Conservation (phyloP, 1,284 basidiomycete genomes). For the Ustilago sp. region DNA sequence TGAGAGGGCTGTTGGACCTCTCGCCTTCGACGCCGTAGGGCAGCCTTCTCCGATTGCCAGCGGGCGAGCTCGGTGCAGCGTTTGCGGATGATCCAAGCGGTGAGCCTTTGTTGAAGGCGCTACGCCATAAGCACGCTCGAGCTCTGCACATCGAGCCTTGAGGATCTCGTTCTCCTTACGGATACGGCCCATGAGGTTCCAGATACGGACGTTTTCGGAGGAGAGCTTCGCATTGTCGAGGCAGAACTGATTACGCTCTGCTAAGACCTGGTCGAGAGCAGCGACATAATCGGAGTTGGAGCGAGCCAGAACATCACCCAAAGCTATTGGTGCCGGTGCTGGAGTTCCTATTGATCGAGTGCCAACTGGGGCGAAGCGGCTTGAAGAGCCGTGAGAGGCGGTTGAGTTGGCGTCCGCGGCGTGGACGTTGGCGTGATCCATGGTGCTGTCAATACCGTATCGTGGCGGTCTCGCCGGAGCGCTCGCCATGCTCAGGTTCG, state of each 20-base stretch:
- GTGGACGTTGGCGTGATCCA: conserved; percentile 19
- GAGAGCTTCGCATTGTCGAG: conserved; percentile 59
- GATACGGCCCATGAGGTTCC: conserved; percentile 63
- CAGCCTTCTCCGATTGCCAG: conserved; percentile 37
- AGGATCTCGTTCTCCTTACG: conserved; percentile 62
- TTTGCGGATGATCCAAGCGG: conserved; percentile 21
- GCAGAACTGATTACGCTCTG: conserved; percentile 60
- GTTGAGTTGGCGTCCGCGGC: conserved; percentile 35
- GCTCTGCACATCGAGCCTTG: conserved; percentile 45
- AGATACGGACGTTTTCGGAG: conserved; percentile 63
- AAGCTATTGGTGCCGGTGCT: conserved; percentile 47
- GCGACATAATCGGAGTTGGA: conserved; percentile 41
- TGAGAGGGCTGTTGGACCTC: conserved; percentile 41
- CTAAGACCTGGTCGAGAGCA: conserved; percentile 60
- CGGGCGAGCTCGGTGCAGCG: conserved; percentile 37
- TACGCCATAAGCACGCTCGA: conserved; percentile 32
- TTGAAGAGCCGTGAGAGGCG: conserved; percentile 45
- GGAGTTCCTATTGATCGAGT: conserved; percentile 36
- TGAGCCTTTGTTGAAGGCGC: conserved; percentile 23
- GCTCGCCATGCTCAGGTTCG: conserved; percentile 29
- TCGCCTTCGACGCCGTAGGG: conserved; percentile 27
- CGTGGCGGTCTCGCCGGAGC: conserved; percentile 41
- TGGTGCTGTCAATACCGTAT: conserved; percentile 35
- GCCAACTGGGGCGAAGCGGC: conserved; percentile 34
- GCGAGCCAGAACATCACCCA: conserved; percentile 56